Evolutionary conservation across 768 basidiomycete genomes (phyloP), one percentile per base, ranked within the genome.

Genomic region (Termitomyces sp.): DNA sequence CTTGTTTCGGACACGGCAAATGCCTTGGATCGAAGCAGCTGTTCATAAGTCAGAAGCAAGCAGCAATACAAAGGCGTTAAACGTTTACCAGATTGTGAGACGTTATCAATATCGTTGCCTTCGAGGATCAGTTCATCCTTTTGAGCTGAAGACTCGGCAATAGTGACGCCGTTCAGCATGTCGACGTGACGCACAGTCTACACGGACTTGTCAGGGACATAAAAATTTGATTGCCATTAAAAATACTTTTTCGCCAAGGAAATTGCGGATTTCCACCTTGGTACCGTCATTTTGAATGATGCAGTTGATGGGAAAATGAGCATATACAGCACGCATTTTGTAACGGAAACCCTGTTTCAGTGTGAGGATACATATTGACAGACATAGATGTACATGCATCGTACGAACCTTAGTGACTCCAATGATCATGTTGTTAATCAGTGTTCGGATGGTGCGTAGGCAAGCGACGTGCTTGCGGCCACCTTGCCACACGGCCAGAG

Each of bases 251-350:
- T 94, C 92, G 62, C 94, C 93, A 70, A 95, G 78, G 78, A 96
- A 95, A 76, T 95, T 96, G 62, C 94, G 89, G 73, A 97, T 96
- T 72, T 96, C 94, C 48, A 95, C 74, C 49, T 83, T 73, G 40
- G 68, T 71, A 54, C 90, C 92, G 59, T 72, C 72, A 8, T 90
- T 85, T 71, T 90, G 87, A 67, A 96, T 92, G 72, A 97, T 96
- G 72, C 89, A 88, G 81, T 99, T 99, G 83, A 99, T 97, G 60
- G 97, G 97, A 82, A 99, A 99, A 81, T 99, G 97, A 66, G 97
- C 97, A 70, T 98, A 99, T 53, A 99, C 97, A 28, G 94, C 84
- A 66, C 95, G 92, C 96, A 99, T 98, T 88, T 98, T 99, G 85
- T 99, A 99, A 67, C 87, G 86, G 87, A 98, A 99, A 61, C 97